Conservation (phyloP, 805 yeast species). For the Candida tallmaniae region DNA sequence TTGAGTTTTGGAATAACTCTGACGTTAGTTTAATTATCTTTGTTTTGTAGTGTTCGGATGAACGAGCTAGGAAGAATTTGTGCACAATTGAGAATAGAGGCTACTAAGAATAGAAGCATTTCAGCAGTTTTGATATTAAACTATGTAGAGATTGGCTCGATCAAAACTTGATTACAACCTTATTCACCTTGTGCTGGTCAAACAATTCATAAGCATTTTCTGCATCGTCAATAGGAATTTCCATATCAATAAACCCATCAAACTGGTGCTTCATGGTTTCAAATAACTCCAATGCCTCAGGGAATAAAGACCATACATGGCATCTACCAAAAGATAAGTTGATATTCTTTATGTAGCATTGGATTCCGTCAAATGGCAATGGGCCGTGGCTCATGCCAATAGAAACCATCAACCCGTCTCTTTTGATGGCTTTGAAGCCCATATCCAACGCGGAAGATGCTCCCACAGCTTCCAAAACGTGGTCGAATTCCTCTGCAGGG, state of each 20-base stretch:
- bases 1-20: too few species aligned
- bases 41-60: too few species aligned
- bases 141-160: too few species aligned
- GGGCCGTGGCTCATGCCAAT: constrained; percentile 59
- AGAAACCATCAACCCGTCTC: constrained; percentile 54
- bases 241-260: constrained; percentile 48
- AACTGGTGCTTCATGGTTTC: constrained; percentile 41
- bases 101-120: neutral
- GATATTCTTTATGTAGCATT: constrained; percentile 54
- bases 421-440: constrained; percentile 51
- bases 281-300: constrained; percentile 48
- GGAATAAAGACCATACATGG: constrained; percentile 54
- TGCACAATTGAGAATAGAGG: neutral
- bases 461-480: constrained; percentile 59
- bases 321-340: constrained; percentile 61
- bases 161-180: too few species aligned
- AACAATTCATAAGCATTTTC: constrained; percentile 46
- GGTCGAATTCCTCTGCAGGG: constrained; percentile 53
- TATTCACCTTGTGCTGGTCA: constrained; percentile 50
- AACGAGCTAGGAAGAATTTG: too few species aligned
- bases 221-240: constrained; percentile 41
- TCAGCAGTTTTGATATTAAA: too few species aligned
- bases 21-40: too few species aligned
- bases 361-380: constrained; percentile 53
- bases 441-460: constrained; percentile 45